phyloP scores from a whole-genome alignment of 2,329 filamentous ascomycete genomes.

The Fusarium tuaranense region DNA sequence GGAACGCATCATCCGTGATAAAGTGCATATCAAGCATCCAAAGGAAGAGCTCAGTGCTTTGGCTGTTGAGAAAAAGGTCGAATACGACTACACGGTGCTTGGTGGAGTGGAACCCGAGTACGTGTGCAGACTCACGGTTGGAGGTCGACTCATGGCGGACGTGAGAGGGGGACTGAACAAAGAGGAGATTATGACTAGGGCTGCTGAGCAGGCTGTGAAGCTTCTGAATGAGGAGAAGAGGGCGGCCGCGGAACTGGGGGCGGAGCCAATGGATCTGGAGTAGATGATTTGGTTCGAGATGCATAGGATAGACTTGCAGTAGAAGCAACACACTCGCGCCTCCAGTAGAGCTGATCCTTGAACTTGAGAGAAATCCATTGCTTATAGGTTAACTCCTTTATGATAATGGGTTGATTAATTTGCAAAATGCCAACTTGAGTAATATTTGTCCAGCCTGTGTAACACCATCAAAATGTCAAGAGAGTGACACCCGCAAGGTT shows the following conservation, averaged over 20 bases:
- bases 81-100: slow-evolving; percentile 59
- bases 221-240: slow-evolving; percentile 44
- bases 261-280: slow-evolving; percentile 4
- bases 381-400: background rate
- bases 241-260: background rate
- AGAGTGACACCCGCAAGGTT: background rate
- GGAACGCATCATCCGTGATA: slow-evolving; percentile 68
- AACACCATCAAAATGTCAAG: background rate
- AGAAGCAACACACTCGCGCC: background rate
- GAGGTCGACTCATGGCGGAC: slow-evolving; percentile 57
- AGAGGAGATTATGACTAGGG: slow-evolving; percentile 67
- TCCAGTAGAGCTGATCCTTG: background rate
- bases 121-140: slow-evolving; percentile 63
- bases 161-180: slow-evolving; percentile 59
- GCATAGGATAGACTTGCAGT: background rate
- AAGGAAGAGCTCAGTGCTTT: slow-evolving; percentile 77
- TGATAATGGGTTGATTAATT: background rate
- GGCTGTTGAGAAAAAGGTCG: slow-evolving; percentile 63
- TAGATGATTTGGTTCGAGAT: background rate
- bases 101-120: slow-evolving; percentile 44
- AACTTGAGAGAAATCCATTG: background rate
- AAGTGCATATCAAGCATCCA: slow-evolving; percentile 70
- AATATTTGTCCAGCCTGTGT: background rate
- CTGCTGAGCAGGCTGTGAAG: slow-evolving; percentile 63
- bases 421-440: background rate